Evolutionary conservation across 208 protist genomes (phyloP).

Genomic region (Angomonas ambiguus): DNA sequence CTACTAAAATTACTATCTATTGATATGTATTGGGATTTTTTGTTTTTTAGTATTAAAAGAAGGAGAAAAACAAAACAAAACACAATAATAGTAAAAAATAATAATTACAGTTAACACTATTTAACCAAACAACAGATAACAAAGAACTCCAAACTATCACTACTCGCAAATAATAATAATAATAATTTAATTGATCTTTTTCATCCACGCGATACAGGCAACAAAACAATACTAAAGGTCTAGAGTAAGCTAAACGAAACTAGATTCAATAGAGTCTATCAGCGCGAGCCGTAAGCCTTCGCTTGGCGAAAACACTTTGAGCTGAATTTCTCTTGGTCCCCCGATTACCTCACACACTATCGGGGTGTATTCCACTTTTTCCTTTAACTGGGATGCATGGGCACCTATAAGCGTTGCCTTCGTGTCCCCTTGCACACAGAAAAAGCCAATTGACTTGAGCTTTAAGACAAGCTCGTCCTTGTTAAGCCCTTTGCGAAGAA

Average conservation of each 20-base stretch:
- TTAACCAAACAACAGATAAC: not conserved
- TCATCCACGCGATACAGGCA: not conserved
- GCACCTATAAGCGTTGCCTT: slow-evolving; percentile 48
- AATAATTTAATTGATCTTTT: not conserved
- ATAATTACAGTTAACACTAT: not conserved
- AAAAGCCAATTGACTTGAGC: not conserved
- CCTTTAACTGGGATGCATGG: slow-evolving; percentile 55
- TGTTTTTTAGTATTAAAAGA: not conserved
- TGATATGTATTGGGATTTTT: too few species aligned
- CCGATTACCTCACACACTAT: slow-evolving; percentile 46
- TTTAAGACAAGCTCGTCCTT: not conserved
- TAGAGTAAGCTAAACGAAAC: slow-evolving; percentile 1
- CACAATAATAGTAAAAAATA: slow-evolving; percentile 6
- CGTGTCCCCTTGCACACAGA: not conserved
- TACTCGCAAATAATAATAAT: not conserved
- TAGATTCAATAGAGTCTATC: slow-evolving; percentile 6
- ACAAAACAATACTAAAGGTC: not conserved
- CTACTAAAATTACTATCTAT: slow-evolving; percentile 12
- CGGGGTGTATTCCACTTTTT: slow-evolving; percentile 49
- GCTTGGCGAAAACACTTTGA: slow-evolving; percentile 33
- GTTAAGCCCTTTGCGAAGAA: not conserved
- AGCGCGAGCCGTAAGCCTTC: slow-evolving; percentile 27
- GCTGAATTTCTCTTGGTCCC: slow-evolving; percentile 23
- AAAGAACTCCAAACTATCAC: not conserved
- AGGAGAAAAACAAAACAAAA: not conserved